These are phyloP conservation scores for Kodamaea anthophila DNA, from an alignment of 1,139 yeast genomes.

Conservation along the genomic window DNA sequence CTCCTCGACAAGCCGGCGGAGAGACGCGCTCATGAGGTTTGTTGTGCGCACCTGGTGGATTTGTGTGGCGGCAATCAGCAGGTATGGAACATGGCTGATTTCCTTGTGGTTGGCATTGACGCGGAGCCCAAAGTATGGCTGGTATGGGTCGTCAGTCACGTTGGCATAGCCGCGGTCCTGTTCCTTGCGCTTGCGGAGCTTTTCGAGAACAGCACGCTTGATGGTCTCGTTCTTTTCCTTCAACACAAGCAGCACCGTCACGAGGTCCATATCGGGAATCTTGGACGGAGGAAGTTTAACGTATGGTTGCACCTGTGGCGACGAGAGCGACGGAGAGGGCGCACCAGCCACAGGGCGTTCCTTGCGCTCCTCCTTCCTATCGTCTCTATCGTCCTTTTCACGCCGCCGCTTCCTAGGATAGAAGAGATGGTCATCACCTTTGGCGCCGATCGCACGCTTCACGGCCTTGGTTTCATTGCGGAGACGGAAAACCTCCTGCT, in stretches of 20 bases:
- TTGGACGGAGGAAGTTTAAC: constrained; percentile 85
- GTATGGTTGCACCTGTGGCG: constrained; percentile 78
- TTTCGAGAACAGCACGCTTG: constrained; percentile 75
- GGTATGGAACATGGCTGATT: constrained; percentile 65
- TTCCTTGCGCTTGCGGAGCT: constrained; percentile 65
- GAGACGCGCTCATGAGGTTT: constrained; percentile 40
- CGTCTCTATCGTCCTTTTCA: constrained; percentile 38
- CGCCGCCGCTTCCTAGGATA: constrained; percentile 76
- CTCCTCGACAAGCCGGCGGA: constrained; percentile 37
- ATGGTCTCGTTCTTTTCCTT: constrained; percentile 75
- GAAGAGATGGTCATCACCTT: constrained; percentile 81
- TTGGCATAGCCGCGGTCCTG: constrained; percentile 74
- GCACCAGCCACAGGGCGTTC: constrained; percentile 19
- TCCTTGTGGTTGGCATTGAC: constrained; percentile 48
- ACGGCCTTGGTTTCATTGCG: constrained; percentile 66
- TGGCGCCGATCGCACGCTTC: constrained; percentile 69
- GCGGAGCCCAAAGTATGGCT: constrained; percentile 74
- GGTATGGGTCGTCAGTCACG: constrained; percentile 84
- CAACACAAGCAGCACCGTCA: constrained; percentile 72
- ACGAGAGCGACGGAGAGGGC: no score
- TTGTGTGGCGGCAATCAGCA: constrained; percentile 69
- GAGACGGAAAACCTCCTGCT: constrained; percentile 58
- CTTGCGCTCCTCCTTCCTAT: constrained; percentile 20
- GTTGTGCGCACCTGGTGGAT: constrained; percentile 65
- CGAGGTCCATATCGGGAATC: constrained; percentile 86